phyloP scores from a whole-genome alignment of 2,329 filamentous ascomycete species.

The Aspergillus fumigatus region DNA sequence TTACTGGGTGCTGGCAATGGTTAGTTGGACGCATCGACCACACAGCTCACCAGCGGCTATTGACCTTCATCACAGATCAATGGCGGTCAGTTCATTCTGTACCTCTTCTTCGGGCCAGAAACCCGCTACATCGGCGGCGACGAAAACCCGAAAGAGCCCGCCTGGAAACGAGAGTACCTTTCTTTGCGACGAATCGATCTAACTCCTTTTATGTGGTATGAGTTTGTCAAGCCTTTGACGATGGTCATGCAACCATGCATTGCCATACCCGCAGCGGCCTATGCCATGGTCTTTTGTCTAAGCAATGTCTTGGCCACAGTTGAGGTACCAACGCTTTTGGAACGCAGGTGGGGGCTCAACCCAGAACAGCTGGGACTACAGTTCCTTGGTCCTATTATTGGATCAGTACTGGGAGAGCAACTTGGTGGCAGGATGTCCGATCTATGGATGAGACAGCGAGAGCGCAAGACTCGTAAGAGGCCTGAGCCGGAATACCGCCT shows the following conservation, averaged over 20 bases:
- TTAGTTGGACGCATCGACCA: constrained; percentile 24
- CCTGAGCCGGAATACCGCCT: constrained; percentile 52
- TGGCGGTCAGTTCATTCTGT: constrained; percentile 52
- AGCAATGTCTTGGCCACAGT: constrained; percentile 52
- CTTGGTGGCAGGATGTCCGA: constrained; percentile 55
- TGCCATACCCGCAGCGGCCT: constrained; percentile 50
- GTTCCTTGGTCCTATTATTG: constrained; percentile 56
- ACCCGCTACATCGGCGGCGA: constrained; percentile 47
- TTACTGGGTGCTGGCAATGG: constrained; percentile 55
- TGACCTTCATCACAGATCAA: constrained; percentile 43
- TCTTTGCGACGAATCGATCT: constrained; percentile 50
- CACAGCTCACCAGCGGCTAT: constrained; percentile 3
- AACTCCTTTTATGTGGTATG: constrained; percentile 43
- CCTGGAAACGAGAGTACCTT: constrained; percentile 45
- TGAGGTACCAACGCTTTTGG: constrained; percentile 57
- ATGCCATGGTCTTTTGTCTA: constrained; percentile 57
- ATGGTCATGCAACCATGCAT: constrained; percentile 47
- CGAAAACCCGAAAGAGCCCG: constrained; percentile 18
- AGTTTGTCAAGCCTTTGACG: constrained; percentile 51
- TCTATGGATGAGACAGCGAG: constrained; percentile 50
- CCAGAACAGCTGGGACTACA: constrained; percentile 57
- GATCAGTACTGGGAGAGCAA: constrained; percentile 57
- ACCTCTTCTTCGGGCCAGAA: constrained; percentile 53
- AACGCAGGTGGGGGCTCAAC: constrained; percentile 54
- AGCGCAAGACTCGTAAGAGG: constrained; percentile 31